Percentiles rank a stretch among this genome's conserved stretches.
phyloP scores from a whole-genome alignment of 163 green algal species.

The Trebouxiophyceae sp. region DNA sequence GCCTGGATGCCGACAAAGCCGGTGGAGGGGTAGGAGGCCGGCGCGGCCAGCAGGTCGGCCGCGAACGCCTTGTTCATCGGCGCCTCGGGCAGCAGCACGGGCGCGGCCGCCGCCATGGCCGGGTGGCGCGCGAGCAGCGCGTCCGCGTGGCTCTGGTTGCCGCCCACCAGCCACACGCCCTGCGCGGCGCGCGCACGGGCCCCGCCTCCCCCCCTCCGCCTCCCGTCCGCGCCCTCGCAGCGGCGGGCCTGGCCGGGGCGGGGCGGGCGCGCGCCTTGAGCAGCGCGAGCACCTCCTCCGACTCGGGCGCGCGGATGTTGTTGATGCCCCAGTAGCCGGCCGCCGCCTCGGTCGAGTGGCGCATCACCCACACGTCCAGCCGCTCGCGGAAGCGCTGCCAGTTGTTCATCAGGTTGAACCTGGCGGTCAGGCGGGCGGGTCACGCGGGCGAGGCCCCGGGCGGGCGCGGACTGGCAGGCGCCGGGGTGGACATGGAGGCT shows the following conservation, averaged over 20 bases:
- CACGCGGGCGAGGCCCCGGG: no score
- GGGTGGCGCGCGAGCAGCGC: not conserved
- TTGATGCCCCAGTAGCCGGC: conserved; percentile 6
- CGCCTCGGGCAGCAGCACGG: conserved; percentile 1
- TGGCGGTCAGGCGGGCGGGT: no score
- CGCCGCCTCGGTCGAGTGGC: conserved; percentile 1
- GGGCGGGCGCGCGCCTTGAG: not conserved
- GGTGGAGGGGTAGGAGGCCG: conserved; percentile 3
- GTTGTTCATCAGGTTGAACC: conserved; percentile 17
- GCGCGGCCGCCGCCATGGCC: not conserved
- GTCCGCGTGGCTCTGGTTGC: conserved; percentile 9
- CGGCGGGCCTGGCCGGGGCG: no score
- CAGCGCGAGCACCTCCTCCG: not conserved
- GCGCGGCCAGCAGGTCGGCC: not conserved
- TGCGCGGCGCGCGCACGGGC: not conserved
- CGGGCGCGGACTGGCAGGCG: no score
- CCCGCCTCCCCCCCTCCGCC: no score
- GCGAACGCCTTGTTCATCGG: not conserved
- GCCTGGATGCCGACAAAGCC: conserved; percentile 7
- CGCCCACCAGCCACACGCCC: conserved; percentile 13
- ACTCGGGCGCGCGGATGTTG: not conserved
- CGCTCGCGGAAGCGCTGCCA: conserved; percentile 6
- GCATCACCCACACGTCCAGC: conserved; percentile 7
- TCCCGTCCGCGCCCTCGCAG: no score
- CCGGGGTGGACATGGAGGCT: no score